phyloP scores from a whole-genome alignment of 805 yeast species.

The Wickerhamomyces kurtzmanii region DNA sequence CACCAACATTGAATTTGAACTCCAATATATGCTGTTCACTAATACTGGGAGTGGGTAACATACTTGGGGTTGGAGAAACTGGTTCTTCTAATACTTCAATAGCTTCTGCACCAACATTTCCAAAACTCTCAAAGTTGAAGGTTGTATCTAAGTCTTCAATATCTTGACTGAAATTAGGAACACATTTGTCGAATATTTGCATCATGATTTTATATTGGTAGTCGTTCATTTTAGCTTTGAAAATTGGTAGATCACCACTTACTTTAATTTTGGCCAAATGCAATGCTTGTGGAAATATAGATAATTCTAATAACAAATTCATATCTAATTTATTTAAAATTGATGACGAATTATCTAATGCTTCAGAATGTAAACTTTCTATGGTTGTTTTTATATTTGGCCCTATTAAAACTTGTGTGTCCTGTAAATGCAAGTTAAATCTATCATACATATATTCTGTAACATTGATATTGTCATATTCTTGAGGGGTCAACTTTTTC shows the following conservation, averaged over 20 bases:
- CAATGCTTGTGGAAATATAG: slow-evolving; percentile 75
- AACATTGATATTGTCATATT: slow-evolving; percentile 48
- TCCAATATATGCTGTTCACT: slow-evolving; percentile 59
- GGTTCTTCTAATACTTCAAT: slow-evolving; percentile 3
- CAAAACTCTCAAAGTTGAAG: slow-evolving; percentile 20
- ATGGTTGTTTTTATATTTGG: slow-evolving; percentile 71
- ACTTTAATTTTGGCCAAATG: slow-evolving; percentile 64
- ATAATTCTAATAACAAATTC: slow-evolving; percentile 66
- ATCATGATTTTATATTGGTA: slow-evolving; percentile 84
- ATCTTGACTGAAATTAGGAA: too few relatives aligned
- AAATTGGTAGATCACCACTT: slow-evolving; percentile 66
- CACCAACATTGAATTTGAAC: slow-evolving; percentile 57
- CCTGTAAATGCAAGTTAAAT: slow-evolving; percentile 65
- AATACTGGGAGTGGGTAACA: neutral
- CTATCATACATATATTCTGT: slow-evolving; percentile 68
- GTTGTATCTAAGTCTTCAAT: slow-evolving; percentile 12
- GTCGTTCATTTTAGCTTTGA: slow-evolving; percentile 71
- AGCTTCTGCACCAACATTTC: slow-evolving; percentile 21
- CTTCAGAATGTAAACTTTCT: slow-evolving; percentile 48
- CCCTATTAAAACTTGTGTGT: slow-evolving; percentile 85
- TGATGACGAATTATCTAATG: slow-evolving; percentile 30
- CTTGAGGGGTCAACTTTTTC: slow-evolving; percentile 52
- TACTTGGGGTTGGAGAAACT: neutral
- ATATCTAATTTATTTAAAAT: slow-evolving; percentile 71
- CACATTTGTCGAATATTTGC: slow-evolving; percentile 59